A percentile compares a stretch with the other conserved stretches of the same genome.
These are phyloP conservation scores for Pontederia crassipes DNA, from an alignment of 176 grass and related monocot species.

Conservation along the genomic window DNA sequence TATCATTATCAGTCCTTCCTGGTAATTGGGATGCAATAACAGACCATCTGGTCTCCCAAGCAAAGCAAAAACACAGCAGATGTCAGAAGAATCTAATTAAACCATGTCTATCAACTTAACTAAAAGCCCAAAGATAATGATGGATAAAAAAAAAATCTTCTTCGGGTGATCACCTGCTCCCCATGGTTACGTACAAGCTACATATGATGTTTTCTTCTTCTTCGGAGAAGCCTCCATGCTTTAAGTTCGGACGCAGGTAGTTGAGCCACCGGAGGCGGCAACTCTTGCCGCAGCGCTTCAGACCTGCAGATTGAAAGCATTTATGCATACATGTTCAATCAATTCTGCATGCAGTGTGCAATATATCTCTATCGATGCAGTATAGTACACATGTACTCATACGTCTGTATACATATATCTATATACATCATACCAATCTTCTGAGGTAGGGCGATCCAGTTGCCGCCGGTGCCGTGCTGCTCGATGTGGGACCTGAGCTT, in stretches of 20 bases:
- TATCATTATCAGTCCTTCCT: constrained; percentile 89
- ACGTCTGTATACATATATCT: background rate
- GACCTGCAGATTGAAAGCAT: constrained; percentile 27
- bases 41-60: constrained; percentile 51
- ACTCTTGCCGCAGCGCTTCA: constrained; percentile 91
- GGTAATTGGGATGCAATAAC: constrained; percentile 88
- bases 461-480: constrained; percentile 74
- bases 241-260: constrained; percentile 84
- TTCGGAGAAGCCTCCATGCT: constrained; percentile 79
- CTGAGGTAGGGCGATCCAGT: constrained; percentile 87
- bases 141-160: background rate
- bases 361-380: background rate
- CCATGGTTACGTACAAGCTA: constrained; percentile 75
- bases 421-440: constrained; percentile 58
- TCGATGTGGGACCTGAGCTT: constrained; percentile 93
- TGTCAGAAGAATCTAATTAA: constrained; percentile 11
- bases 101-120: constrained; percentile 9
- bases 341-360: background rate
- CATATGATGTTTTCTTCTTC: constrained; percentile 87
- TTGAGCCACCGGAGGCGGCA: constrained; percentile 93
- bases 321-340: background rate
- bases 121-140: background rate
- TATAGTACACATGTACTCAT: no score
- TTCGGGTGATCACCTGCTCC: constrained; percentile 52
- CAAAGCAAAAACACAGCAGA: constrained; percentile 2